These are phyloP conservation scores for Mallotus japonicus DNA, from an alignment of 441 rosid species.

Conservation along the genomic window DNA sequence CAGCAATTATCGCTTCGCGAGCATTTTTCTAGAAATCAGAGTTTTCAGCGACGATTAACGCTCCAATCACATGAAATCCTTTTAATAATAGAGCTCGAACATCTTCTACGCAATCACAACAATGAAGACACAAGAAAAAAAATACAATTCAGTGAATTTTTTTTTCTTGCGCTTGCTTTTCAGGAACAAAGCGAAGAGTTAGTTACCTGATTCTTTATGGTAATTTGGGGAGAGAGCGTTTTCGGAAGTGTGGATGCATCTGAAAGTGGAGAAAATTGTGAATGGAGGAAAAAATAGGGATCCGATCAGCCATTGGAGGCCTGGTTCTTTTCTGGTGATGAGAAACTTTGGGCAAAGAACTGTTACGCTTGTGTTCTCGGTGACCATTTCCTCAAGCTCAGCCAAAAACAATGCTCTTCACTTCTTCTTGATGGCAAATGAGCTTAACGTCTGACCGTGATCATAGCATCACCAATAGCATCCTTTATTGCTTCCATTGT, in stretches of 20 bases:
- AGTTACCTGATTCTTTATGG: conserved; percentile 66
- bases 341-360: conserved; percentile 58
- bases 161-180: too few species aligned
- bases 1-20: conserved; percentile 48
- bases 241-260: conserved; percentile 50
- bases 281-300: conserved; percentile 69
- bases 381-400: conserved; percentile 36
- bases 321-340: conserved; percentile 39
- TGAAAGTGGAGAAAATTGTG: conserved; percentile 70
- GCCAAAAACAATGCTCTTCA: neutral
- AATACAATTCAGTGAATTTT: neutral
- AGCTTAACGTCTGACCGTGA: neutral
- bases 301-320: conserved; percentile 84
- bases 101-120: conserved; percentile 52
- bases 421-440: too few species aligned
- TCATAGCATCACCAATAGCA: too few species aligned
- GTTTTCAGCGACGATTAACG: conserved; percentile 47
- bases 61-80: conserved; percentile 77
- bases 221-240: conserved; percentile 46
- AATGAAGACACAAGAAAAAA: neutral
- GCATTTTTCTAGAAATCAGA: conserved; percentile 45
- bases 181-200: neutral
- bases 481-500: too few species aligned
- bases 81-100: conserved; percentile 54
- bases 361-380: conserved; percentile 35